Conservation (phyloP, 1,284 basidiomycete genomes). For the Microbotryum saponariae region DNA sequence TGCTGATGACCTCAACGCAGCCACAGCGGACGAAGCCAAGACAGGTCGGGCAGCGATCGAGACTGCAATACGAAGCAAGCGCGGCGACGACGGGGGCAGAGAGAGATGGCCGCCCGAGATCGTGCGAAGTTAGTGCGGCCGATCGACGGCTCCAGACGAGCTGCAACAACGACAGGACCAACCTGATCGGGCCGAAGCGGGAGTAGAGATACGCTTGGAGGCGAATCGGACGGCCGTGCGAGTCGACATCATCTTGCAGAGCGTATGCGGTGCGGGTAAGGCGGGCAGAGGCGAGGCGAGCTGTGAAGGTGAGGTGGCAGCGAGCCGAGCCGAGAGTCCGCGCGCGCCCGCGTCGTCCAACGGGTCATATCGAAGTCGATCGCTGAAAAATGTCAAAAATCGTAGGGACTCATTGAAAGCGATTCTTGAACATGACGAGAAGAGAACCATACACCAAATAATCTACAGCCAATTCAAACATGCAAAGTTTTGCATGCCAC, state of each 20-base stretch:
- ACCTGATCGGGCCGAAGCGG: constrained; percentile 22
- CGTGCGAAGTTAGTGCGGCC: not conserved
- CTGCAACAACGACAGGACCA: not conserved
- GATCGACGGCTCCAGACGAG: not conserved
- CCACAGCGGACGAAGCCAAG: constrained; percentile 9
- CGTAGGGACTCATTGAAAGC: too few relatives aligned
- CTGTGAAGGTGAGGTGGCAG: not conserved
- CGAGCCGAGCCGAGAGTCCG: not conserved
- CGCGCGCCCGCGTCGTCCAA: too few relatives aligned
- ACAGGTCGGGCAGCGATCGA: constrained; percentile 23
- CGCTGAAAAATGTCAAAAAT: too few relatives aligned
- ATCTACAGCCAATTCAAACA: too few relatives aligned
- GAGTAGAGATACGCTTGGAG: not conserved
- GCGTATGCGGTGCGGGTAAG: not conserved
- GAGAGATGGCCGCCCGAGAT: not conserved
- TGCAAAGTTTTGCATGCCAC: not conserved
- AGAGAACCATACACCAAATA: too few relatives aligned
- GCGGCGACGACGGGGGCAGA: not conserved
- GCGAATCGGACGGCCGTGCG: constrained; percentile 4
- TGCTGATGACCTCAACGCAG: constrained; percentile 7
- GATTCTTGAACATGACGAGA: too few relatives aligned
- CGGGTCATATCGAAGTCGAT: too few relatives aligned
- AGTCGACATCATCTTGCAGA: constrained; percentile 4
- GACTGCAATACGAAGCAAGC: constrained; percentile 1
- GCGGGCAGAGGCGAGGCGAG: not conserved